phyloP scores from a whole-genome alignment of 73 alveolate species.

The Symbiodinium pilosum region DNA sequence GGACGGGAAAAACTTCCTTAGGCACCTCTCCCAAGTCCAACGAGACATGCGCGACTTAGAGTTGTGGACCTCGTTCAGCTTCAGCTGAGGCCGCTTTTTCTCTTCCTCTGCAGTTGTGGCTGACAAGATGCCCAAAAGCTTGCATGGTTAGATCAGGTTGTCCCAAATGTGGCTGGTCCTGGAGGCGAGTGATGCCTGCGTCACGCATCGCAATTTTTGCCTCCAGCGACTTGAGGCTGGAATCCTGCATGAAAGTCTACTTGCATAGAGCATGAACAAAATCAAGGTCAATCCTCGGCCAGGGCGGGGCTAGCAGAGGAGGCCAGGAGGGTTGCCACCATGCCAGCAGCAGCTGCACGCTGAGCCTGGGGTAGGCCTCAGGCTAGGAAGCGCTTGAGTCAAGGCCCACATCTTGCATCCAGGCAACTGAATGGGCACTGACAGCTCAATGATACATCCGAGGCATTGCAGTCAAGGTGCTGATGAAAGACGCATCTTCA shows the following conservation, averaged over 20 bases:
- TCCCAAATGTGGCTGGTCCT: neutral
- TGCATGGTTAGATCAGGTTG: too few relatives aligned
- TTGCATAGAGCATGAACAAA: too few relatives aligned
- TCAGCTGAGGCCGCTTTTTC: constrained; percentile 49
- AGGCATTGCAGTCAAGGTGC: neutral
- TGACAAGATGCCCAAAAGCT: too few relatives aligned
- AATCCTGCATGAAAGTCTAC: too few relatives aligned
- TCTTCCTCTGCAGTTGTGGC: neutral
- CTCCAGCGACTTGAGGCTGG: constrained; percentile 39
- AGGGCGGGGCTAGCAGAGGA: constrained; percentile 47
- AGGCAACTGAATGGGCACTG: neutral
- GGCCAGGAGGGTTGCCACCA: constrained; percentile 47
- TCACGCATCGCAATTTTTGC: constrained; percentile 32
- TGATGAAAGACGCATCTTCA: neutral
- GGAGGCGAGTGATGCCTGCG: constrained; percentile 35
- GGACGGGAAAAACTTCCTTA: too few relatives aligned
- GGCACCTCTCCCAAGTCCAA: too few relatives aligned
- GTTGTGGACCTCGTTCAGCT: constrained; percentile 11
- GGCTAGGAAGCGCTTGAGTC: too few relatives aligned
- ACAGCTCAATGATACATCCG: too few relatives aligned
- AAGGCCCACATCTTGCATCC: neutral
- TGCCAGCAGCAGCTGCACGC: constrained; percentile 80
- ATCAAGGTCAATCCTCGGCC: constrained; percentile 27
- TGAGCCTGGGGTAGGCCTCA: constrained; percentile 67
- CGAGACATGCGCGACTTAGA: too few relatives aligned